These are phyloP conservation scores for Amaranthus cruentus DNA, from an alignment of 148 eudicot genomes.

Conservation along the genomic window DNA sequence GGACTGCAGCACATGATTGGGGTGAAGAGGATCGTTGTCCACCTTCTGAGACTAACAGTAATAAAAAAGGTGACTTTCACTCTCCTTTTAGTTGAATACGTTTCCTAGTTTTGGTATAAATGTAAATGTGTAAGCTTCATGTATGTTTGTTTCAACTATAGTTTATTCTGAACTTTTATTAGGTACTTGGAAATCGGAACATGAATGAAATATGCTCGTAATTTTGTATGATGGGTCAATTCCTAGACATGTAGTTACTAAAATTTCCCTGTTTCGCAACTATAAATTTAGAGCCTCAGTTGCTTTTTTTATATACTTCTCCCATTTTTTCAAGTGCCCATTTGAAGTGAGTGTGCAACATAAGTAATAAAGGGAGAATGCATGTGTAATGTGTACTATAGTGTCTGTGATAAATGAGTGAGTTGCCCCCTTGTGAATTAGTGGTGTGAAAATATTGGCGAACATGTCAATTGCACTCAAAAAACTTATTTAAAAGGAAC, in stretches of 20 bases:
- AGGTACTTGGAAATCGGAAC: neutral
- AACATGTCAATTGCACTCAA: too few relatives aligned
- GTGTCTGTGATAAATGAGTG: too few relatives aligned
- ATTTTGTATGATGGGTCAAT: neutral
- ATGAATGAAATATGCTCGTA: neutral
- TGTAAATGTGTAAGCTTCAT: neutral
- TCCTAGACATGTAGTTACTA: neutral
- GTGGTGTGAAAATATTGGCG: too few relatives aligned
- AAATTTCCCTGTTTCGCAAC: neutral
- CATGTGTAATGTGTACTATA: too few relatives aligned
- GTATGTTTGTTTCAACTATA: neutral
- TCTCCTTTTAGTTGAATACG: neutral
- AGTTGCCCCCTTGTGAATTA: too few relatives aligned
- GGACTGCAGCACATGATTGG: slow-evolving; percentile 97
- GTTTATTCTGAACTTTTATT: neutral
- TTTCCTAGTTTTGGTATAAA: neutral
- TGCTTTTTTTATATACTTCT: neutral
- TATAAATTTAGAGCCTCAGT: neutral
- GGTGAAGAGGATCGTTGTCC: slow-evolving; percentile 97
- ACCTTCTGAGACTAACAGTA: slow-evolving; percentile 44
- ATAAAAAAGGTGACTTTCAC: slow-evolving; percentile 58
- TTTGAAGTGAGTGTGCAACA: neutral
- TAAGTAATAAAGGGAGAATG: too few relatives aligned
- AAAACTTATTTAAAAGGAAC: too few relatives aligned
- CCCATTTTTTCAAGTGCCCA: neutral